A percentile compares a stretch with the other conserved stretches of the same genome.
These are phyloP conservation scores for Penicillium sp. DNA, from an alignment of 2,329 filamentous ascomycete species.

Conservation along the genomic window DNA sequence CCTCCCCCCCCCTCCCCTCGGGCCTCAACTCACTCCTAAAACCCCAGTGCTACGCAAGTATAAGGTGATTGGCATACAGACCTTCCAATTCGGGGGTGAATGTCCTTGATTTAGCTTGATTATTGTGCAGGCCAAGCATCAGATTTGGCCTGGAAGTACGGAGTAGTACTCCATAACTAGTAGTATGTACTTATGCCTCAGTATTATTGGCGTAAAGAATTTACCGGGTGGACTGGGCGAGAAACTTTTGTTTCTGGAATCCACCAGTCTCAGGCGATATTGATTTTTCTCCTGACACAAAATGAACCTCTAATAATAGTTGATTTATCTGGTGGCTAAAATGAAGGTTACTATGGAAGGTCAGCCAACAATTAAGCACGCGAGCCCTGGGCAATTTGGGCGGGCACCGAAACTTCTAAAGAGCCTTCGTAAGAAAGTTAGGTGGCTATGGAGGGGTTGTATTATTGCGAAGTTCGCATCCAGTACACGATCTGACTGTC, in stretches of 20 bases:
- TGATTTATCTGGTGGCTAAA: background rate
- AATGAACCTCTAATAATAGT: background rate
- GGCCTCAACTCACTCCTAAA: background rate
- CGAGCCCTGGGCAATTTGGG: constrained; percentile 1
- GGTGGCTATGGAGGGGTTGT: constrained; percentile 1
- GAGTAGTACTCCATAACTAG: background rate
- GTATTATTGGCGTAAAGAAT: background rate
- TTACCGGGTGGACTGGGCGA: constrained; percentile 3
- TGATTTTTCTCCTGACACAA: background rate
- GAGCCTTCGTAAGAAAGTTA: constrained; percentile 18
- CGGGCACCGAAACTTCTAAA: background rate
- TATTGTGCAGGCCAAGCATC: background rate
- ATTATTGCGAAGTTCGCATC: background rate
- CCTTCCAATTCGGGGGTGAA: constrained; percentile 16
- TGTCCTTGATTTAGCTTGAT: background rate
- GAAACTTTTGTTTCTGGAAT: background rate
- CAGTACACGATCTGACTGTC: background rate
- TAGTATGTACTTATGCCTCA: background rate
- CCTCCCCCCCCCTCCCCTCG: background rate
- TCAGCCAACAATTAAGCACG: constrained; percentile 3
- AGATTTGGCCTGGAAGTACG: background rate
- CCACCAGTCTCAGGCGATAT: background rate
- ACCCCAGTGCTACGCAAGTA: background rate
- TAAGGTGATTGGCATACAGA: background rate
- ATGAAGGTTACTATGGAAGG: background rate